Evolutionary conservation across 192 early-diverging fungal genomes (phyloP).

Genomic region (Coemansia sp.): DNA sequence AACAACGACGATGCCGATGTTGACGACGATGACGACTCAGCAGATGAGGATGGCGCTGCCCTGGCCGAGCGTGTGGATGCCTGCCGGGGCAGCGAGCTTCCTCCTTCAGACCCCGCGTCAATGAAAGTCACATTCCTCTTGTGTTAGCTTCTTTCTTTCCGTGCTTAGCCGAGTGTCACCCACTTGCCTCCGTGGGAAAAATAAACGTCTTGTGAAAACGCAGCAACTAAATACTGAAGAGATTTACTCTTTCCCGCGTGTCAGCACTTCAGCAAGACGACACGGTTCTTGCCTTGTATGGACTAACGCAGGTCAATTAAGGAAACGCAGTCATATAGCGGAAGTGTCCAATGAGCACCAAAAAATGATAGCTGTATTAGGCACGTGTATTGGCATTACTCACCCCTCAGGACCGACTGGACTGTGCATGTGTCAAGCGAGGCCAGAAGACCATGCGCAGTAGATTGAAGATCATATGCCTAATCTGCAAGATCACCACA

Average conservation of each 20-base stretch:
- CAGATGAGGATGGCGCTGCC: conserved; percentile 31
- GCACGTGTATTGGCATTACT: conserved; percentile 1
- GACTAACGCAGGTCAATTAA: background rate
- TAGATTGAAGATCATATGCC: background rate
- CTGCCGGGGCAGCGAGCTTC: conserved; percentile 1
- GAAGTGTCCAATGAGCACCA: background rate
- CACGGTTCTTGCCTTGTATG: background rate
- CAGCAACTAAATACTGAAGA: background rate
- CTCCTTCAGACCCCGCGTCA: conserved; percentile 35
- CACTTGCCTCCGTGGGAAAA: conserved; percentile 7
- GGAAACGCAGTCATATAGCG: background rate
- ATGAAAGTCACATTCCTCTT: conserved; percentile 53
- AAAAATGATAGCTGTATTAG: background rate
- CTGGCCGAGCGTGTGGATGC: conserved; percentile 10
- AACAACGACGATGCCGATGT: conserved; percentile 34
- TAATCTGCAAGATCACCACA: conserved; percentile 7
- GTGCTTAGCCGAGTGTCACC: background rate
- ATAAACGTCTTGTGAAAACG: background rate
- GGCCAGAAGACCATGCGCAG: background rate
- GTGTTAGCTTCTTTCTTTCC: conserved; percentile 21
- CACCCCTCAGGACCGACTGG: background rate
- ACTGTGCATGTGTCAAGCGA: background rate
- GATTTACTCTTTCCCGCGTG: conserved; percentile 4
- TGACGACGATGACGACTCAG: conserved; percentile 19
- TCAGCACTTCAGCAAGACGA: background rate